Evolutionary conservation across 2,329 filamentous ascomycete genomes (phyloP).

Genomic region (Phialemonium atrogriseum): DNA sequence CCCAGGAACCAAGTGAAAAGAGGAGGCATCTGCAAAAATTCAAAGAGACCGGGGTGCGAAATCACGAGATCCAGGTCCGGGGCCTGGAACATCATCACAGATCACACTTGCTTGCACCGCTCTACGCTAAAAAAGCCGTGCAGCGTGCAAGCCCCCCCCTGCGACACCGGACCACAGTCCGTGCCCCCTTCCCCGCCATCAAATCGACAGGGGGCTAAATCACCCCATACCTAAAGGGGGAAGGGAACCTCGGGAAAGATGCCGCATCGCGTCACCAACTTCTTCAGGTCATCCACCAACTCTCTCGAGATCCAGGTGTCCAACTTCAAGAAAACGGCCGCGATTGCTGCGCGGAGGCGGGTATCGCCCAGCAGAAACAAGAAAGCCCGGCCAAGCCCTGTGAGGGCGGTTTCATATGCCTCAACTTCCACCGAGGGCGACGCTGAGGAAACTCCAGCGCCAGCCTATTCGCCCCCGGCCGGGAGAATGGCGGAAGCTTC

Average conservation of each 20-base stretch:
- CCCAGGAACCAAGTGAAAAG: no score
- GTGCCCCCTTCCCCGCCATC: background rate
- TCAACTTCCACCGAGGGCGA: slow-evolving; percentile 28
- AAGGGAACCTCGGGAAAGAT: slow-evolving; percentile 24
- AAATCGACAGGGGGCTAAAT: background rate
- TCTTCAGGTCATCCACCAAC: slow-evolving; percentile 45
- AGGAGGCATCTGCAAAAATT: no score
- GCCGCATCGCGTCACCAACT: slow-evolving; percentile 50
- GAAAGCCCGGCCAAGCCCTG: slow-evolving; percentile 18
- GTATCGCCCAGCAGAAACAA: slow-evolving; percentile 18
- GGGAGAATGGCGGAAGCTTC: slow-evolving; percentile 15
- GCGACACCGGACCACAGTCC: background rate
- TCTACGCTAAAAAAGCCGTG: background rate
- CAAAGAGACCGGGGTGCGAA: no score
- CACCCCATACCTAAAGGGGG: slow-evolving; percentile 4
- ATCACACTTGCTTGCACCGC: no score
- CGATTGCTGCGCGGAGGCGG: slow-evolving; percentile 21
- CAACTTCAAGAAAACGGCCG: slow-evolving; percentile 28
- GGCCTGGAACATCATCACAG: no score
- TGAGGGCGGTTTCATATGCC: slow-evolving; percentile 25
- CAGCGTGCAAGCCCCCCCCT: background rate
- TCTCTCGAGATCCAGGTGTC: slow-evolving; percentile 37
- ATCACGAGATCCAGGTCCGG: no score
- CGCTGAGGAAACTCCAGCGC: slow-evolving; percentile 17
- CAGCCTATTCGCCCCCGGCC: slow-evolving; percentile 11